Evolutionary conservation across 371 early-diverging fungal species (phyloP).

Genomic region (Mortierella sp.): DNA sequence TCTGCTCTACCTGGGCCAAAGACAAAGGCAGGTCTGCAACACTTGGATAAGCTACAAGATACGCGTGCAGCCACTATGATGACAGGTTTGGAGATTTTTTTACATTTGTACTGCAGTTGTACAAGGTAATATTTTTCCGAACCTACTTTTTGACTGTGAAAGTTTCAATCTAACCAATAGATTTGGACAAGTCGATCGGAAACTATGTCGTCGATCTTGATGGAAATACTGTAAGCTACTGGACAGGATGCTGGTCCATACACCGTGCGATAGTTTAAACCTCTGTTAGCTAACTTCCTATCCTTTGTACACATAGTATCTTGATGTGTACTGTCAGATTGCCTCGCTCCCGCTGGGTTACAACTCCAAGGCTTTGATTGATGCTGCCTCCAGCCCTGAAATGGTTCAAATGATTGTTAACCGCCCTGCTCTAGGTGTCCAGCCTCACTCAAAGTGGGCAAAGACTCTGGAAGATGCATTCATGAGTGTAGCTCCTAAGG

Average conservation of each 20-base stretch:
- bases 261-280: neutral
- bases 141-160: neutral
- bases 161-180: slow-evolving; percentile 34
- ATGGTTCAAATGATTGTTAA: slow-evolving; percentile 55
- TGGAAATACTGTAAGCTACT: slow-evolving; percentile 68
- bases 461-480: slow-evolving; percentile 73
- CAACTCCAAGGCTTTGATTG: slow-evolving; percentile 77
- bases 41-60: slow-evolving; percentile 47
- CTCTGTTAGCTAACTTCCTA: neutral
- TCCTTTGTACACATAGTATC: slow-evolving; percentile 29
- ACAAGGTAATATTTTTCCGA: slow-evolving; percentile 2
- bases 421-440: slow-evolving; percentile 79
- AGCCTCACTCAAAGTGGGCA: slow-evolving; percentile 76
- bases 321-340: slow-evolving; percentile 83
- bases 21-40: slow-evolving; percentile 33
- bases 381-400: slow-evolving; percentile 61
- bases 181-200: slow-evolving; percentile 76
- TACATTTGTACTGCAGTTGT: neutral
- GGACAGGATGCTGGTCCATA: neutral
- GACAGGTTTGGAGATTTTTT: slow-evolving; percentile 28
- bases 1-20: slow-evolving; percentile 39
- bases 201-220: slow-evolving; percentile 84
- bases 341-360: slow-evolving; percentile 86
- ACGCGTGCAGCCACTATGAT: slow-evolving; percentile 54
- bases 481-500: slow-evolving; percentile 77